A percentile compares a stretch with the other conserved stretches of the same genome.
Evolutionary conservation across 306 rosid genomes (phyloP).

Genomic region (Luffa acutangula): DNA sequence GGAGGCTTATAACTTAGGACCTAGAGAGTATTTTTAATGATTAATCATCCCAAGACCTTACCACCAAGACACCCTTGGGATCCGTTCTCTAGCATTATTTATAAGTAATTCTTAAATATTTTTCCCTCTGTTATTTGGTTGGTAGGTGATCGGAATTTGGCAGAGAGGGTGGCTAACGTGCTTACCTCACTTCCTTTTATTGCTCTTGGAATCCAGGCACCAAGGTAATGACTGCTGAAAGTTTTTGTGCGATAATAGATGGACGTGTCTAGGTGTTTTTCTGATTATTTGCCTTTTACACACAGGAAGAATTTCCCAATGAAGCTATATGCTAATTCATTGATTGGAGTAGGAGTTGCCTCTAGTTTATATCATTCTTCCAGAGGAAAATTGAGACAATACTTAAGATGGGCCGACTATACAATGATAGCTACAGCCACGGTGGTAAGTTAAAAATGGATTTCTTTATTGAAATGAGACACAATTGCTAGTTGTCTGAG

Average conservation of each 20-base stretch:
- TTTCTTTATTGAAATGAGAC: not conserved
- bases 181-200: conserved; percentile 84
- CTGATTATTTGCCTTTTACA: conserved; percentile 7
- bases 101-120: not conserved
- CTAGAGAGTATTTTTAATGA: not conserved
- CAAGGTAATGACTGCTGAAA: conserved; percentile 48
- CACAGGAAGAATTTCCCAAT: conserved; percentile 64
- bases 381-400: conserved; percentile 61
- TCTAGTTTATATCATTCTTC: conserved; percentile 87
- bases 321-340: conserved; percentile 87
- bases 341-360: conserved; percentile 96
- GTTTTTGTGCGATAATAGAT: conserved; percentile 5
- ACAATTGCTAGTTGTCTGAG: not conserved
- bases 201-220: conserved; percentile 72
- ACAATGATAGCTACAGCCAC: conserved; percentile 94
- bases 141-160: conserved; percentile 60
- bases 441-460: conserved; percentile 46
- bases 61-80: not conserved
- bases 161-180: conserved; percentile 76
- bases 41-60: not conserved
- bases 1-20: not conserved
- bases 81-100: not conserved
- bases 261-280: not conserved
- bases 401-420: conserved; percentile 87
- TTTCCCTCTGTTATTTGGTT: not conserved